phyloP scores from a whole-genome alignment of 2,329 filamentous ascomycete genomes.

The Acephala macrosclerotiorum region DNA sequence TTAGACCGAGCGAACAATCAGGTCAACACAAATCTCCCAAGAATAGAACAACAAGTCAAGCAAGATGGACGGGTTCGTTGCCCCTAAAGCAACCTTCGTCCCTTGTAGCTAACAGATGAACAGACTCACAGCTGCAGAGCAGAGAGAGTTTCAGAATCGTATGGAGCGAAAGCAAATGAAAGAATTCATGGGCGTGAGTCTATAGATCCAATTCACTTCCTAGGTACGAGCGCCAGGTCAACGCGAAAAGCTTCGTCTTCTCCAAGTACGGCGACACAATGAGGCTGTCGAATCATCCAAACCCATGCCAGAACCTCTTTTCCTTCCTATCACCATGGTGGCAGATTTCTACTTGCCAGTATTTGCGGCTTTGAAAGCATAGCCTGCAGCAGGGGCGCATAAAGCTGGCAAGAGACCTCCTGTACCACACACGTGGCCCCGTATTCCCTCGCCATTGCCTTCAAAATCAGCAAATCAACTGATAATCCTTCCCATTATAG shows the following conservation, averaged over 20 bases:
- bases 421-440: background rate
- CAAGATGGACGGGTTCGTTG: slow-evolving; percentile 53
- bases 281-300: slow-evolving; percentile 2
- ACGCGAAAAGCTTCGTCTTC: slow-evolving; percentile 6
- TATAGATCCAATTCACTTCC: slow-evolving; percentile 26
- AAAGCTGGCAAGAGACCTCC: slow-evolving; percentile 2
- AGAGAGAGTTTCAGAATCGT: slow-evolving; percentile 90
- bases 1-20: background rate
- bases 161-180: slow-evolving; percentile 99
- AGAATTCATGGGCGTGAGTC: slow-evolving; percentile 94
- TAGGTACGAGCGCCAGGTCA: slow-evolving; percentile 7
- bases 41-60: slow-evolving; percentile 12
- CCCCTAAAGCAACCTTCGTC: background rate
- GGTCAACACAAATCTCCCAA: background rate
- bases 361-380: background rate
- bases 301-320: background rate
- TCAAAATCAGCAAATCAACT: slow-evolving; percentile 2
- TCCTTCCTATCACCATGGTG: background rate
- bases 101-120: slow-evolving; percentile 26
- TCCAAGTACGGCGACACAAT: background rate
- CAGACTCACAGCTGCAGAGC: slow-evolving; percentile 64
- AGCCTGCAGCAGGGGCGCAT: background rate
- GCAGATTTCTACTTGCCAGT: background rate
- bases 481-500: slow-evolving; percentile 45
- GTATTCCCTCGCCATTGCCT: background rate